A percentile compares a stretch with the other conserved stretches of the same genome.
Conservation (phyloP, 306 rosid genomes). For the Herpetospermum pedunculosum region DNA sequence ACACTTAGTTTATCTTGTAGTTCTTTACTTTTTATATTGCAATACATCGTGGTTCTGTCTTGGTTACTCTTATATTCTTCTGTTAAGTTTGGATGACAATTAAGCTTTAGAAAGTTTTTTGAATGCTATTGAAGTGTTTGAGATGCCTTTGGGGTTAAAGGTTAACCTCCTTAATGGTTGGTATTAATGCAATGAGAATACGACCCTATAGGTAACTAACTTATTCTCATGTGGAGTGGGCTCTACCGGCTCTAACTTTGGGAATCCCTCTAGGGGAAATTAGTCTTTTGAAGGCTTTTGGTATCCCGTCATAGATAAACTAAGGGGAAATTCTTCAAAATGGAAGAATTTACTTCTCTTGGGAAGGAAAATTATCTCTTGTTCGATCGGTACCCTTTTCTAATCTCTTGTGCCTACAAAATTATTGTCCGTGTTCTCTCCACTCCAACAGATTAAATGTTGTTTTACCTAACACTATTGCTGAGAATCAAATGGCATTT, state of each 20-base stretch:
- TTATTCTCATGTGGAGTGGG: neutral
- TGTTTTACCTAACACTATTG: too few relatives aligned
- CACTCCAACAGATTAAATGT: too few relatives aligned
- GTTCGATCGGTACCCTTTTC: neutral
- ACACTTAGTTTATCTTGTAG: too few relatives aligned
- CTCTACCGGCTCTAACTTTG: neutral
- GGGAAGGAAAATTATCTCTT: neutral
- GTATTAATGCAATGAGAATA: neutral
- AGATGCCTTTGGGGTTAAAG: neutral
- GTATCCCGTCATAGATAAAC: neutral
- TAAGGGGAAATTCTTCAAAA: too few relatives aligned
- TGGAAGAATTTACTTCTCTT: neutral
- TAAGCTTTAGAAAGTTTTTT: neutral
- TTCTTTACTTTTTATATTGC: too few relatives aligned
- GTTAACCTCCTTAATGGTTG: neutral
- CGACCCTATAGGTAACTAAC: neutral
- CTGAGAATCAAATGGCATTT: too few relatives aligned
- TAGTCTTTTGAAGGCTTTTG: neutral
- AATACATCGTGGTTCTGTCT: too few relatives aligned
- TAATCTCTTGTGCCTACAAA: too few relatives aligned
- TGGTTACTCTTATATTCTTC: too few relatives aligned
- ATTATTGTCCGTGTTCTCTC: too few relatives aligned
- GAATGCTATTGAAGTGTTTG: neutral
- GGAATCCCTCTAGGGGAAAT: neutral
- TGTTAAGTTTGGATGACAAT: neutral